phyloP scores from a whole-genome alignment of 2,329 filamentous ascomycete species.

The Colletotrichum liriopes region DNA sequence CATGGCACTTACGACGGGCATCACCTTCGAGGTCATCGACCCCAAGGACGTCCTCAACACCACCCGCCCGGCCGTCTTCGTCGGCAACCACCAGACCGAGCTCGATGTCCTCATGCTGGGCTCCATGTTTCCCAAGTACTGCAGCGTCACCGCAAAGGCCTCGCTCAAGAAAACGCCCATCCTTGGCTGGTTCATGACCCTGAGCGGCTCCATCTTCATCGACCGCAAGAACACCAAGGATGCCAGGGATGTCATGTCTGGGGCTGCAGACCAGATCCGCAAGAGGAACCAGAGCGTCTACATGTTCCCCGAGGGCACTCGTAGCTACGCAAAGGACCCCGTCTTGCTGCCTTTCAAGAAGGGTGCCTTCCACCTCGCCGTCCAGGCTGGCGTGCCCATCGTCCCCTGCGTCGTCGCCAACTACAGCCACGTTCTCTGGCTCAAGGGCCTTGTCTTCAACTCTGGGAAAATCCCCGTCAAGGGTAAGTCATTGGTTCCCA shows the following conservation, averaged over 20 bases:
- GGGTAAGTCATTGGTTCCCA: conserved; percentile 63
- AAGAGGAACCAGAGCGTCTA: conserved; percentile 81
- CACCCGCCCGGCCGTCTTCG: conserved; percentile 86
- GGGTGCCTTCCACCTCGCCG: conserved; percentile 95
- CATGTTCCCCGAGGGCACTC: conserved; percentile 93
- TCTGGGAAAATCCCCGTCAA: conserved; percentile 82
- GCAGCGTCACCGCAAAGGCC: conserved; percentile 92
- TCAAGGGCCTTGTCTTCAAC: conserved; percentile 76
- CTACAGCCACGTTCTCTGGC: conserved; percentile 80
- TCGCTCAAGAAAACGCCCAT: conserved; percentile 79
- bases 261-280: conserved; percentile 86
- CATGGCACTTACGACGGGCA: conserved; percentile 83
- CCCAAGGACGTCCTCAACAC: conserved; percentile 73
- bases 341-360: conserved; percentile 97
- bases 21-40: conserved; percentile 84
- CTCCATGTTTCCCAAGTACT: conserved; percentile 90
- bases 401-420: conserved; percentile 88
- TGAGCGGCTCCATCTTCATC: conserved; percentile 95
- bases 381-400: conserved; percentile 94
- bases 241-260: conserved; percentile 87
- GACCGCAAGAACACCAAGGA: conserved; percentile 88
- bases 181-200: conserved; percentile 93
- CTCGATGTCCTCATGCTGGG: conserved; percentile 95
- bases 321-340: conserved; percentile 88
- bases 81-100: conserved; percentile 97